phyloP scores from a whole-genome alignment of 352 stramenopile species.

The Globisporangium parvum region DNA sequence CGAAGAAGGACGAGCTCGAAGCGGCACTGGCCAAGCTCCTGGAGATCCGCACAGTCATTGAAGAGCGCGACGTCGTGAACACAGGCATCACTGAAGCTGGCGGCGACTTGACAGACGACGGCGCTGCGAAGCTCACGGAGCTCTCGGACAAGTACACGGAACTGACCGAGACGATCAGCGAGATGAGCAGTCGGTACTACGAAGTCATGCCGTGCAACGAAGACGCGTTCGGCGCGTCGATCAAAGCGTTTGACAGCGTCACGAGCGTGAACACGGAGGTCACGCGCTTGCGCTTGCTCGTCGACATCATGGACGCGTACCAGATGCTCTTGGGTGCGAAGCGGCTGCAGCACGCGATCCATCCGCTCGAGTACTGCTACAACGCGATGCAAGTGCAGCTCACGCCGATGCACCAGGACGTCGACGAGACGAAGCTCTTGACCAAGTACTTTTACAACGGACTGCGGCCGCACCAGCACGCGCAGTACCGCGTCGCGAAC shows the following conservation, averaged over 20 bases:
- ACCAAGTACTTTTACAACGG: conserved; percentile 62
- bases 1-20: conserved; percentile 49
- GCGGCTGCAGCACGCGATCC: conserved; percentile 19
- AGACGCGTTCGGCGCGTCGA: conserved; percentile 45
- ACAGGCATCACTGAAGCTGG: conserved; percentile 43
- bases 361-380: conserved; percentile 80
- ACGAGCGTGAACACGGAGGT: conserved; percentile 63
- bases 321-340: conserved; percentile 72
- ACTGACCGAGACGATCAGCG: conserved; percentile 60
- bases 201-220: conserved; percentile 76
- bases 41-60: conserved; percentile 42
- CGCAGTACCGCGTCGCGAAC: conserved; percentile 51
- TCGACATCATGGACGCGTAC: conserved; percentile 73
- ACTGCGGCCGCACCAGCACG: conserved; percentile 19
- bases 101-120: conserved; percentile 41
- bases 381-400: conserved; percentile 64
- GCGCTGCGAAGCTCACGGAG: conserved; percentile 27
- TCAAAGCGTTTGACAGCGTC: conserved; percentile 54
- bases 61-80: conserved; percentile 41
- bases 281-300: conserved; percentile 46
- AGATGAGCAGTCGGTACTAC: conserved; percentile 71
- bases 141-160: conserved; percentile 41
- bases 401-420: conserved; percentile 18
- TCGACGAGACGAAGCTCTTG: conserved; percentile 40
- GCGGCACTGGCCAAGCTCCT: conserved; percentile 36